Conservation (phyloP, 208 protist species). For the Vickermania ingenoplastis region DNA sequence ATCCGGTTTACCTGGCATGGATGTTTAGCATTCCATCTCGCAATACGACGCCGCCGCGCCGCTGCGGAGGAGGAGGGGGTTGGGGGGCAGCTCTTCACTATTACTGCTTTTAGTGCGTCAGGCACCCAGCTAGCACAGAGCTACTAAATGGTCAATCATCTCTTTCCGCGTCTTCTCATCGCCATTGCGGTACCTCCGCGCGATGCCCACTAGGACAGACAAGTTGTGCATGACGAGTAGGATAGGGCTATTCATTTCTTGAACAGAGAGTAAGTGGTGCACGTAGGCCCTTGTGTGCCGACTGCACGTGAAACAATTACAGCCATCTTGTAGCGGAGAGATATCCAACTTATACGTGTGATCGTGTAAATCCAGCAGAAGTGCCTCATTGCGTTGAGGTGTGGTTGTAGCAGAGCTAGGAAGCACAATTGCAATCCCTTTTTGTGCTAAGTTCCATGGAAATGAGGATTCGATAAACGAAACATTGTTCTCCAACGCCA, state of each 20-base stretch:
- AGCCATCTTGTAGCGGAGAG: slow-evolving; percentile 31
- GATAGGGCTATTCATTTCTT: slow-evolving; percentile 85
- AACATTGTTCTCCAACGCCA: slow-evolving; percentile 31
- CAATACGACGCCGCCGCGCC: too few species aligned
- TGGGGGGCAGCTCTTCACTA: too few species aligned
- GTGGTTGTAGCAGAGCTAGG: slow-evolving; percentile 3
- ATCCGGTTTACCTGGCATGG: too few species aligned
- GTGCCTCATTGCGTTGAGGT: not conserved
- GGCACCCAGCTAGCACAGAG: too few species aligned
- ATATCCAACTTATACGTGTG: slow-evolving; percentile 48
- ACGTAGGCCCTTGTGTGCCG: slow-evolving; percentile 74
- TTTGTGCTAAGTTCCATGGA: slow-evolving; percentile 62
- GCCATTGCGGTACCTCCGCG: slow-evolving; percentile 10
- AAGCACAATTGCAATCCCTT: slow-evolving; percentile 54
- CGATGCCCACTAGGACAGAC: slow-evolving; percentile 21
- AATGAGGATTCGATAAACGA: slow-evolving; percentile 58
- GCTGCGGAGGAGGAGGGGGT: too few species aligned
- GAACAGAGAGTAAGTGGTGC: slow-evolving; percentile 79
- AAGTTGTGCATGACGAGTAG: slow-evolving; percentile 81
- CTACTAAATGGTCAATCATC: too few species aligned
- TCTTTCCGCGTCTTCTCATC: too few species aligned
- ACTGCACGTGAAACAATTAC: slow-evolving; percentile 69
- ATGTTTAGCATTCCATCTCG: too few species aligned
- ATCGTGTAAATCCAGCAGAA: slow-evolving; percentile 73
- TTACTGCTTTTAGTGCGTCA: too few species aligned